Evolutionary conservation across 352 stramenopile species (phyloP), one percentile per base, ranked within the genome.

Genomic region (Phytophthora sp.): DNA sequence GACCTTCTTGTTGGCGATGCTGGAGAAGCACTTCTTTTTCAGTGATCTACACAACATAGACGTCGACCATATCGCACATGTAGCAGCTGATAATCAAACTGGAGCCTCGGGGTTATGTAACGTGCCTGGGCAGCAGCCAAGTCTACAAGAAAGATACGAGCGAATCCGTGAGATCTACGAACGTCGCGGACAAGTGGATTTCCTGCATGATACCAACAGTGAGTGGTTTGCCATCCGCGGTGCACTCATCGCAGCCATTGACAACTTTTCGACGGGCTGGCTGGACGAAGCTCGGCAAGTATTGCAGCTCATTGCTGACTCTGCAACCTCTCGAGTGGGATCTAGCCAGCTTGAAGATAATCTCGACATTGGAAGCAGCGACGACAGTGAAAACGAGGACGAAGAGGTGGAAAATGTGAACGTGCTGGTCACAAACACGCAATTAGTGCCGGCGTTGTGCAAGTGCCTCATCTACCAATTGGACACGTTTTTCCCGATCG

Each of bases 11-110:
- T 53, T 94, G 26, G 76, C 81, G 4, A 82, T 93, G 68, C 73
- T 94, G n/a, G 84, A 93, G 62, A 79, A 84, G 16, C 84, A 94
- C 63, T 92, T 94, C 71, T 94, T 89, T 67, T 93, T 94, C 35
- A 84, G 80, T 69, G 84, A 91, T 23, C 69, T 94, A 51, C 84
- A 92, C 61, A 71, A 93, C 56, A 66, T 72, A 44, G 83, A 90
- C 56, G 73, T 92, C 31, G 80, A 90, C 57, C 82, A 91, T 63
- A 93, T 90, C 36, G 27, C 67, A n/a, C 65, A 71, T 16, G 65
- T 73, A 38, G 61, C 56, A 57, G 53, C 23, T 38, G 51, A 41
- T 11, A 51, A 23, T 16, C 44, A 44, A 35, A 47, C 15, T n/a
- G 8, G 7, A 24, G 29, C 3, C 26, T 35, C 18, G 45, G 38